phyloP scores from a whole-genome alignment of 306 rosid genomes.

The Rosa persica region DNA sequence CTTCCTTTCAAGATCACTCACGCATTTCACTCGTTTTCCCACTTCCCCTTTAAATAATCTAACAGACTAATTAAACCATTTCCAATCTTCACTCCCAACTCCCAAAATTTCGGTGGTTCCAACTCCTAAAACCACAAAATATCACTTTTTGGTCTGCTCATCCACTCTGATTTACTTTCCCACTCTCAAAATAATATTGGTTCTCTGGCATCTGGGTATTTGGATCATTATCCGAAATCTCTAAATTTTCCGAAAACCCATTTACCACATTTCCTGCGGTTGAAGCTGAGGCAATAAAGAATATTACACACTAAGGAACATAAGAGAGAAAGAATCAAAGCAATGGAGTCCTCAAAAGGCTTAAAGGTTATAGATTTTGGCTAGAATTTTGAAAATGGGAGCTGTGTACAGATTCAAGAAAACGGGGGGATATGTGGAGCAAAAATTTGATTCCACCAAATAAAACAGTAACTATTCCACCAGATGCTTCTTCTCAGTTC shows the following conservation, averaged over 20 bases:
- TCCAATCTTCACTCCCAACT: background rate
- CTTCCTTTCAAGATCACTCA: slow-evolving; percentile 39
- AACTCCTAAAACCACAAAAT: background rate
- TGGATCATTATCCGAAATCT: background rate
- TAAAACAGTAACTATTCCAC: background rate
- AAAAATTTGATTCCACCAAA: background rate
- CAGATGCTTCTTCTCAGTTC: background rate
- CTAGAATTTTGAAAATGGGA: background rate
- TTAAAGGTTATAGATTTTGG: background rate
- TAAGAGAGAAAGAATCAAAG: slow-evolving; percentile 1
- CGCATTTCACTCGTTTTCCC: slow-evolving; percentile 39
- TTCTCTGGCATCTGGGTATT: slow-evolving; percentile 8
- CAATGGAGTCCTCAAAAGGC: too few species aligned
- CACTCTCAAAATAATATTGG: background rate
- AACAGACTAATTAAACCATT: slow-evolving; percentile 5
- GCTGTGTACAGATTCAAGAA: background rate
- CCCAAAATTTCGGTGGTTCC: background rate
- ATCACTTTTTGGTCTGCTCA: background rate
- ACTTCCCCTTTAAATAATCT: background rate
- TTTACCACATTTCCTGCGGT: slow-evolving; percentile 13
- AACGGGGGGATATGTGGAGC: background rate
- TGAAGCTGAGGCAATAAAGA: background rate
- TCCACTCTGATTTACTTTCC: background rate
- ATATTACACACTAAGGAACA: too few species aligned
- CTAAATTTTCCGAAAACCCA: background rate